These are phyloP conservation scores for Phytopythium aichiense DNA, from an alignment of 352 stramenopile genomes.

Conservation along the genomic window DNA sequence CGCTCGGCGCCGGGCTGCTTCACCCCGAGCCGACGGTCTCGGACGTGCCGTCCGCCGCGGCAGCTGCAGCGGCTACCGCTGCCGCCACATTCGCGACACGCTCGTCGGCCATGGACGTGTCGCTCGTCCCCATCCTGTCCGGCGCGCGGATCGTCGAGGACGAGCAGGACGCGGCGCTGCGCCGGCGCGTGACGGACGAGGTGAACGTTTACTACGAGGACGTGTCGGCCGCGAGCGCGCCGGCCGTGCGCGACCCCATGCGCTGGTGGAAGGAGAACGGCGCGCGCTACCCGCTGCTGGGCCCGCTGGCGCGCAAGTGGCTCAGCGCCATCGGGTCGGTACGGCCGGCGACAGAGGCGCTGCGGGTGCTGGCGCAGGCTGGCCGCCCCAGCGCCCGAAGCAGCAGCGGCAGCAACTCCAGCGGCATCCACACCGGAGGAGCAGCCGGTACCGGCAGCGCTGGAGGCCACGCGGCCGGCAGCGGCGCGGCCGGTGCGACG, in stretches of 20 bases:
- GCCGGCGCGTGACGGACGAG: constrained; percentile 25
- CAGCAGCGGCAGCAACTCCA: neutral
- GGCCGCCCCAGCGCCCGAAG: neutral
- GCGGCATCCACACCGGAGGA: neutral
- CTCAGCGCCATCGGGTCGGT: constrained; percentile 37
- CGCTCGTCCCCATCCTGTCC: neutral
- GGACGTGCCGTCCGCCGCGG: neutral
- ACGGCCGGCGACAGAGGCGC: constrained; percentile 17
- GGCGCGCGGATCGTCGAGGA: constrained; percentile 1
- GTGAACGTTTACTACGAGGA: constrained; percentile 40
- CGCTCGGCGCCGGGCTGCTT: neutral
- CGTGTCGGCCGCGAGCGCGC: constrained; percentile 26
- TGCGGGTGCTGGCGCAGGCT: constrained; percentile 9
- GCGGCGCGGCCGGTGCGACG: constrained; percentile 9
- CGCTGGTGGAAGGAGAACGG: constrained; percentile 44
- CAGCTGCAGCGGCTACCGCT: neutral
- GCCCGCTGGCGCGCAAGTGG: constrained; percentile 44
- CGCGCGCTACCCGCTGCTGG: constrained; percentile 27
- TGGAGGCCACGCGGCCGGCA: neutral
- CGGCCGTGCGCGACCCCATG: constrained; percentile 34
- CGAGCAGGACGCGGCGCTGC: constrained; percentile 31
- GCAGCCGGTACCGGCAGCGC: neutral
- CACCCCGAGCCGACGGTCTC: neutral
- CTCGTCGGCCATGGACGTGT: constrained; percentile 2
- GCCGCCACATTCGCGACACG: neutral